These are phyloP conservation scores for Micromonas commoda DNA, from an alignment of 139 green algal species.

Conservation along the genomic window DNA sequence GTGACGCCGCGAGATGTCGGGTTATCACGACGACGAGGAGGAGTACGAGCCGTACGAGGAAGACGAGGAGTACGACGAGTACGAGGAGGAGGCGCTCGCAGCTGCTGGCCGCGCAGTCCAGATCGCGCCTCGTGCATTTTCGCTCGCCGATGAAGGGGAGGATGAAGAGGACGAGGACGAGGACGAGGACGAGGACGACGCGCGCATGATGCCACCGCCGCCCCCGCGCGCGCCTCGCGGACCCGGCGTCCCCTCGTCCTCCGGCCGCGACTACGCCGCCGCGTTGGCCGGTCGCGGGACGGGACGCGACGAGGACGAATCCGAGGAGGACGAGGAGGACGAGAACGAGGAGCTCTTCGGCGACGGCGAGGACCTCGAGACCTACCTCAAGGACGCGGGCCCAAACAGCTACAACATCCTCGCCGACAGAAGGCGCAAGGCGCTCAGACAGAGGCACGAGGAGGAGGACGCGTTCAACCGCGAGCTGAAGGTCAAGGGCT, in stretches of 20 bases:
- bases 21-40: not conserved
- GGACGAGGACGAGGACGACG: not conserved
- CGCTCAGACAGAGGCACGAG: too few species aligned
- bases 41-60: not conserved
- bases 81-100: not conserved
- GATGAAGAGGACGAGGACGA: constrained; percentile 4
- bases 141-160: not conserved
- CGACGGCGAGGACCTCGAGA: not conserved
- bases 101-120: not conserved
- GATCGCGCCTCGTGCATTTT: not conserved
- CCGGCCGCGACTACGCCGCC: not conserved
- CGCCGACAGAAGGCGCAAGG: not conserved
- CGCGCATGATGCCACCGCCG: not conserved
- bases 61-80: not conserved
- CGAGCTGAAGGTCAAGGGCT: not conserved
- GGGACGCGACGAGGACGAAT: not conserved
- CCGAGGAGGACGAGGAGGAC: not conserved
- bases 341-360: not conserved
- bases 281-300: too few species aligned
- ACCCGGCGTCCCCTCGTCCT: not conserved
- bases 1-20: not conserved
- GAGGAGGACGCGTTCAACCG: not conserved
- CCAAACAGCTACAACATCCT: not conserved
- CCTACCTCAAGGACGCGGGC: not conserved
- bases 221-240: not conserved